Evolutionary conservation across 2,329 filamentous ascomycete species (phyloP).

Genomic region (Rutstroemia sp.): DNA sequence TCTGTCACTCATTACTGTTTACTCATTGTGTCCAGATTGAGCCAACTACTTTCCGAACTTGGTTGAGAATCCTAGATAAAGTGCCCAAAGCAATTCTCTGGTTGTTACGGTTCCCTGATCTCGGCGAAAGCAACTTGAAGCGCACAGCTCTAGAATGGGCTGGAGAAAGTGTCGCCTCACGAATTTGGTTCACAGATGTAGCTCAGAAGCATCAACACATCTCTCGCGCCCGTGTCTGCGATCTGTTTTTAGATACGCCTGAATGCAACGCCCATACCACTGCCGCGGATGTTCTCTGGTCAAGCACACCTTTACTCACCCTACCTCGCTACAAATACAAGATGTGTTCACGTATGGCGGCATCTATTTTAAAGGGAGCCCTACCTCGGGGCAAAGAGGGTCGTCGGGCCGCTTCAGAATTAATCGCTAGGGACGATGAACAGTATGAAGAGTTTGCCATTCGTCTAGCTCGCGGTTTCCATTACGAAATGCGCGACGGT

Average conservation of each 20-base stretch:
- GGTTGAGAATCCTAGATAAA: constrained; percentile 81
- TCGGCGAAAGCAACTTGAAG: constrained; percentile 79
- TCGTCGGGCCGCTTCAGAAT: constrained; percentile 57
- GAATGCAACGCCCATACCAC: constrained; percentile 99
- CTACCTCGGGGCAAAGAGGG: constrained; percentile 68
- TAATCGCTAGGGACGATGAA: constrained; percentile 71
- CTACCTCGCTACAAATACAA: constrained; percentile 91
- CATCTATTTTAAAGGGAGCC: constrained; percentile 85
- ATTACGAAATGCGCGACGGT: constrained; percentile 44
- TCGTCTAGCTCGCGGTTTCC: constrained; percentile 54
- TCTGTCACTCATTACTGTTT: background rate
- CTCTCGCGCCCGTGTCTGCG: constrained; percentile 80
- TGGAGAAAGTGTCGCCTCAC: constrained; percentile 72
- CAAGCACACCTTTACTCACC: constrained; percentile 85
- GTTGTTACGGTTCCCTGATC: constrained; percentile 92
- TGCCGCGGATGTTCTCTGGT: constrained; percentile 93
- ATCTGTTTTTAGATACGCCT: constrained; percentile 92
- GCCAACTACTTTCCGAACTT: constrained; percentile 89
- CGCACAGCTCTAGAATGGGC: constrained; percentile 80
- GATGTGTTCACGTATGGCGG: constrained; percentile 98
- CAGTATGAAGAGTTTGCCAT: constrained; percentile 79
- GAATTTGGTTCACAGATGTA: constrained; percentile 93
- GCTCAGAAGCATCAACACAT: constrained; percentile 94
- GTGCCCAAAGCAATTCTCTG: constrained; percentile 87
- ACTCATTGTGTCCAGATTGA: constrained; percentile 61